phyloP scores from a whole-genome alignment of 768 basidiomycete species.

The Mycena maculata region DNA sequence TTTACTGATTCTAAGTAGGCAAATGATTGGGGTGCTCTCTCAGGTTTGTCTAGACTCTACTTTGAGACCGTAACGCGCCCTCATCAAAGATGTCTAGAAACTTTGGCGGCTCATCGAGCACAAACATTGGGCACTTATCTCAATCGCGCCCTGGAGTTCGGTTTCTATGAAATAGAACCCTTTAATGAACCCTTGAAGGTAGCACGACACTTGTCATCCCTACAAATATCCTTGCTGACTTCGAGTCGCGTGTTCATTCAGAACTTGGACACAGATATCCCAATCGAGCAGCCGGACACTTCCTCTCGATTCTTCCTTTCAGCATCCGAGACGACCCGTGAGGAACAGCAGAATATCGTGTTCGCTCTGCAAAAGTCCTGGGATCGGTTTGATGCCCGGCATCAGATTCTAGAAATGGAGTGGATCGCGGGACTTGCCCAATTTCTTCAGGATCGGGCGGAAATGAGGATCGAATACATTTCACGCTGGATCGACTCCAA shows the following conservation, averaged over 20 bases:
- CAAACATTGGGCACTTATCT: slow-evolving; percentile 55
- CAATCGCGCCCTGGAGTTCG: slow-evolving; percentile 59
- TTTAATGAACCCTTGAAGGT: slow-evolving; percentile 65
- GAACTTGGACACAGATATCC: slow-evolving; percentile 63
- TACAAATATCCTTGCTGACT: not conserved
- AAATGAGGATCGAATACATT: slow-evolving; percentile 59
- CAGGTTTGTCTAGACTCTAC: slow-evolving; percentile 54
- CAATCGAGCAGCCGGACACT: slow-evolving; percentile 52
- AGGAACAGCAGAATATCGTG: slow-evolving; percentile 36
- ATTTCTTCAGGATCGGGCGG: slow-evolving; percentile 52
- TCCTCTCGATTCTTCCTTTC: slow-evolving; percentile 45
- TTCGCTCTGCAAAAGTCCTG: slow-evolving; percentile 42
- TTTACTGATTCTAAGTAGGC: slow-evolving; percentile 41
- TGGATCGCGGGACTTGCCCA: slow-evolving; percentile 54
- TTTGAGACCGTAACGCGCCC: not conserved
- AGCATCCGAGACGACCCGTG: slow-evolving; percentile 29
- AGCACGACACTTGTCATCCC: not conserved
- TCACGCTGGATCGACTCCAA: slow-evolving; percentile 63
- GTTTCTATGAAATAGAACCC: slow-evolving; percentile 57
- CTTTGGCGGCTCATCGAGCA: slow-evolving; percentile 59
- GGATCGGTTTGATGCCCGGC: slow-evolving; percentile 47
- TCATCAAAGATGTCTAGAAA: slow-evolving; percentile 48
- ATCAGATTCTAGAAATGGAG: slow-evolving; percentile 49
- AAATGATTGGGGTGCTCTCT: slow-evolving; percentile 73
- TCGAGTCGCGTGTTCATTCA: slow-evolving; percentile 36